phyloP scores from a whole-genome alignment of 2,329 filamentous ascomycete species.

The Trichoderma guizhouense region DNA sequence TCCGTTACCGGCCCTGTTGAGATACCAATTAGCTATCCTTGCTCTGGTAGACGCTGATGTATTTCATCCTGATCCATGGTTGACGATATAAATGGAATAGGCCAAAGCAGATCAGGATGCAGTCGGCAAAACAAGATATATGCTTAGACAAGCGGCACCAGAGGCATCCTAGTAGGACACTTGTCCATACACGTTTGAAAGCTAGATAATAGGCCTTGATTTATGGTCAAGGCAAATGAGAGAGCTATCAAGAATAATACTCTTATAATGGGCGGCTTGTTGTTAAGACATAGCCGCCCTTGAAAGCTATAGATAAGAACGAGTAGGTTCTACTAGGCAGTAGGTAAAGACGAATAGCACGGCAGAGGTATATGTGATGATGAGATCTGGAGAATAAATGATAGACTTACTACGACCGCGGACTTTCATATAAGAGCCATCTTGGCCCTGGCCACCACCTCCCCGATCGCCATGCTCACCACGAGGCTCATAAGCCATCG shows the following conservation, averaged over 20 bases:
- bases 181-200: background rate
- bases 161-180: background rate
- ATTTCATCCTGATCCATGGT: background rate
- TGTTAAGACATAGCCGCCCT: background rate
- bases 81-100: background rate
- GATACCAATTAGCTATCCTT: background rate
- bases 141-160: background rate
- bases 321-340: background rate
- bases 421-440: slow-evolving; percentile 47
- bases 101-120: background rate
- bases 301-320: background rate
- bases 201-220: background rate
- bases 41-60: background rate
- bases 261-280: background rate
- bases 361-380: background rate
- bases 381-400: background rate
- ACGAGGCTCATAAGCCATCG: slow-evolving; percentile 55
- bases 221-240: background rate
- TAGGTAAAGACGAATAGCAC: background rate
- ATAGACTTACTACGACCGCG: slow-evolving; percentile 49
- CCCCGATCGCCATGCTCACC: slow-evolving; percentile 45
- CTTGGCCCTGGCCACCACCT: slow-evolving; percentile 37
- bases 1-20: slow-evolving; percentile 79
- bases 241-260: background rate
- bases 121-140: background rate